These are phyloP conservation scores for Talaromyces funiculosus DNA, from an alignment of 2,329 filamentous ascomycete species.

Conservation along the genomic window DNA sequence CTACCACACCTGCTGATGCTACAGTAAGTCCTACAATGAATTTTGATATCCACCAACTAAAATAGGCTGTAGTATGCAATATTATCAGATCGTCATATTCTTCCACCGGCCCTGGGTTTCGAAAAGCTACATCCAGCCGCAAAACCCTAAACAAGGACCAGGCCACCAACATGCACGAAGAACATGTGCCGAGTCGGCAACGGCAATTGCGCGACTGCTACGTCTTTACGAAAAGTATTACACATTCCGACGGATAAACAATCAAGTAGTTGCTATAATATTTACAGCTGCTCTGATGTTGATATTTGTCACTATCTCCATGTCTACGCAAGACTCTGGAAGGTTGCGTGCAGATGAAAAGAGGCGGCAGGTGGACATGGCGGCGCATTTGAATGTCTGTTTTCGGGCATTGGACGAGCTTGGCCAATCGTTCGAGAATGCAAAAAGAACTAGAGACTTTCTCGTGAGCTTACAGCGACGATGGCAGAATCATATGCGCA, in stretches of 20 bases:
- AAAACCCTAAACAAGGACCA: conserved; percentile 36
- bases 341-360: conserved; percentile 18
- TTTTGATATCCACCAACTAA: background rate
- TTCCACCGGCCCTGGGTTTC: conserved; percentile 43
- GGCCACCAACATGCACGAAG: conserved; percentile 41
- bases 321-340: conserved; percentile 21
- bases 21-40: conserved; percentile 26
- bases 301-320: conserved; percentile 34
- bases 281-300: conserved; percentile 41
- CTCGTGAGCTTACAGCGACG: conserved; percentile 34
- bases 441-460: conserved; percentile 36
- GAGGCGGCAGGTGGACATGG: conserved; percentile 21
- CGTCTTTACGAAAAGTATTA: conserved; percentile 39
- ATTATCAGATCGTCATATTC: conserved; percentile 41
- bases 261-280: conserved; percentile 41
- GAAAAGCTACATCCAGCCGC: conserved; percentile 38
- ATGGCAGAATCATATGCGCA: conserved; percentile 34
- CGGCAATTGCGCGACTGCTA: conserved; percentile 36
- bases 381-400: conserved; percentile 35
- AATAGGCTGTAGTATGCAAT: conserved; percentile 32
- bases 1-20: conserved; percentile 39
- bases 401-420: conserved; percentile 40
- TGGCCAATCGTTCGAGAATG: conserved; percentile 37
- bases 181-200: conserved; percentile 40
- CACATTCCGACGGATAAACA: conserved; percentile 40